Conservation (phyloP, 2,329 filamentous ascomycete genomes). For the Aspergillus spinulosporus region DNA sequence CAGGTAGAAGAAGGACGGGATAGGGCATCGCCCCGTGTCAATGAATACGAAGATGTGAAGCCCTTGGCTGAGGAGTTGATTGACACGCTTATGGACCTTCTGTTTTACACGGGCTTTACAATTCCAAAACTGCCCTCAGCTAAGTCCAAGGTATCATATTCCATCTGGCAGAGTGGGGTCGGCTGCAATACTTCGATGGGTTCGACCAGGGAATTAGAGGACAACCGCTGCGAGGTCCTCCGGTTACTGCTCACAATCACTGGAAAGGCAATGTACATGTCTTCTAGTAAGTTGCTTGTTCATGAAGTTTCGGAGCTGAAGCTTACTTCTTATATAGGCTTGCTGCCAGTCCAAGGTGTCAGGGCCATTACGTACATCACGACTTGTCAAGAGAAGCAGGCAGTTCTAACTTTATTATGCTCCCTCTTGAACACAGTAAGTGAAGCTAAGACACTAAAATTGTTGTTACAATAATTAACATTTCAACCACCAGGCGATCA, state of each 20-base stretch:
- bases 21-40: conserved; percentile 44
- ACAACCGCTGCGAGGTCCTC: conserved; percentile 85
- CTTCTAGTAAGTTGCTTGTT: conserved; percentile 55
- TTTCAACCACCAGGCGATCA: conserved; percentile 66
- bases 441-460: conserved; percentile 18
- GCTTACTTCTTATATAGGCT: conserved; percentile 41
- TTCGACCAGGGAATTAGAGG: conserved; percentile 89
- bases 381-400: conserved; percentile 84
- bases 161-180: conserved; percentile 97
- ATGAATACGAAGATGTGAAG: conserved; percentile 77
- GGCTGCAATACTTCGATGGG: conserved; percentile 88
- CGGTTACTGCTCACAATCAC: conserved; percentile 81
- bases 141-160: conserved; percentile 81
- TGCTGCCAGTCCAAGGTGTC: conserved; percentile 79
- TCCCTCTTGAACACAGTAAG: conserved; percentile 89
- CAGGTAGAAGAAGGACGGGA: conserved; percentile 56
- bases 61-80: conserved; percentile 90
- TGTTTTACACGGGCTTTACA: conserved; percentile 91
- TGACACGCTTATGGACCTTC: conserved; percentile 80
- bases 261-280: conserved; percentile 92
- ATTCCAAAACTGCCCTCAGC: conserved; percentile 70
- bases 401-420: conserved; percentile 85
- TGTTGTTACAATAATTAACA: conserved; percentile 11
- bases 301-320: background rate
- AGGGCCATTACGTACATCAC: conserved; percentile 85